A percentile compares a stretch with the other conserved stretches of the same genome.
These are phyloP conservation scores for Rhodotorula graminis DNA, from an alignment of 768 basidiomycete genomes.

Conservation along the genomic window DNA sequence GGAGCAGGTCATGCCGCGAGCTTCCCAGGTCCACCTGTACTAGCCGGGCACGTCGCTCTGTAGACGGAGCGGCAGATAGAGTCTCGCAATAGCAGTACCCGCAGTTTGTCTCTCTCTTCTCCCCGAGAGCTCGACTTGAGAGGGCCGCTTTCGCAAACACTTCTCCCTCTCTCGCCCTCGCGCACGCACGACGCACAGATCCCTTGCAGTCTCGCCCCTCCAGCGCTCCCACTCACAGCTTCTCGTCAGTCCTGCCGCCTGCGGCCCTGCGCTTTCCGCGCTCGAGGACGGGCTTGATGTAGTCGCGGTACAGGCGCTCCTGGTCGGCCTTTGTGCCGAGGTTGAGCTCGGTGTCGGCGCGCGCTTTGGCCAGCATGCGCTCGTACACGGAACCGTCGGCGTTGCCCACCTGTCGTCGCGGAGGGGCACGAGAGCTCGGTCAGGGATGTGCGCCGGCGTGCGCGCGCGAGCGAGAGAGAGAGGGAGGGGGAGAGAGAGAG, in stretches of 20 bases:
- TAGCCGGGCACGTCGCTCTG: background rate
- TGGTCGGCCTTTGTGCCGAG: conserved; percentile 7
- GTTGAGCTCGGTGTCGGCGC: conserved; percentile 34
- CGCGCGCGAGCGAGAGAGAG: conserved; percentile 51
- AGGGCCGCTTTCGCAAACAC: no score
- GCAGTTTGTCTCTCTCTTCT: no score
- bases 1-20: conserved; percentile 7
- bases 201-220: no score
- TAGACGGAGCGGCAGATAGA: background rate
- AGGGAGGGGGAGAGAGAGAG: background rate
- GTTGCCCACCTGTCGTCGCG: conserved; percentile 57
- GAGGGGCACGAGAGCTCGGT: no score
- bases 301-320: conserved; percentile 14
- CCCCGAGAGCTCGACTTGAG: background rate
- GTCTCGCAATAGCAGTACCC: no score
- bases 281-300: conserved; percentile 21
- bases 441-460: no score
- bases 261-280: conserved; percentile 3
- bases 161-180: no score
- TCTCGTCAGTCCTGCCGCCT: background rate
- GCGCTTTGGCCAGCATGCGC: conserved; percentile 58
- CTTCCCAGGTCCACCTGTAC: background rate
- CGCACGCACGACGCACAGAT: no score
- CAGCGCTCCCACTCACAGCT: background rate
- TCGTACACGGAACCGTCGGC: conserved; percentile 65